These are phyloP conservation scores for Monsonia emarginata DNA, from an alignment of 441 rosid species.

Conservation along the genomic window DNA sequence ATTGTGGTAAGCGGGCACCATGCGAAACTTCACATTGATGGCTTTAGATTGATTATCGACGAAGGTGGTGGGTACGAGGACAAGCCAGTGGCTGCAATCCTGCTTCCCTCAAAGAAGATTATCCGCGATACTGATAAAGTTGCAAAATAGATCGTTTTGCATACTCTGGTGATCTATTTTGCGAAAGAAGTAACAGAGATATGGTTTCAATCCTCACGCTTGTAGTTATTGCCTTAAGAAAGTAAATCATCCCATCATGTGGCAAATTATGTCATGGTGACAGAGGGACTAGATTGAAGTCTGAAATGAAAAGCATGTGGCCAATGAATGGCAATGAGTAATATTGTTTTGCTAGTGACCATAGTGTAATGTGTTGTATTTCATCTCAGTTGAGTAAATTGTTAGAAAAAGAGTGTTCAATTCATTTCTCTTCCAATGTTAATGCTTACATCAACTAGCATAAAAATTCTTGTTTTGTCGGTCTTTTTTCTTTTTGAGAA, in stretches of 20 bases:
- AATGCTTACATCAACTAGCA: no score
- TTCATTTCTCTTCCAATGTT: no score
- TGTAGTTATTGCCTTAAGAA: no score
- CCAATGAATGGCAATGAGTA: background rate
- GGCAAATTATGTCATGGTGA: background rate
- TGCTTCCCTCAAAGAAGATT: constrained; percentile 55
- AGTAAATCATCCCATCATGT: background rate
- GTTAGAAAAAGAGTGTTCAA: no score
- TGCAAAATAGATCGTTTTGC: constrained; percentile 14
- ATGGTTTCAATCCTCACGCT: no score
- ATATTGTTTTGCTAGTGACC: background rate
- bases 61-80: constrained; percentile 63
- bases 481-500: no score
- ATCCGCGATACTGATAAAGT: constrained; percentile 34
- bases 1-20: constrained; percentile 76
- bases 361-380: background rate
- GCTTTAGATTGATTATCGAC: constrained; percentile 64
- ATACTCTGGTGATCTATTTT: no score
- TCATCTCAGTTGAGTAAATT: background rate
- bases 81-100: constrained; percentile 62
- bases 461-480: no score
- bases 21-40: constrained; percentile 65
- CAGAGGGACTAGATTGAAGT: background rate
- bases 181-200: no score
- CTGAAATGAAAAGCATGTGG: background rate